Evolutionary conservation across 2,329 filamentous ascomycete genomes (phyloP).

Genomic region (Coniochaeta ligniaria): DNA sequence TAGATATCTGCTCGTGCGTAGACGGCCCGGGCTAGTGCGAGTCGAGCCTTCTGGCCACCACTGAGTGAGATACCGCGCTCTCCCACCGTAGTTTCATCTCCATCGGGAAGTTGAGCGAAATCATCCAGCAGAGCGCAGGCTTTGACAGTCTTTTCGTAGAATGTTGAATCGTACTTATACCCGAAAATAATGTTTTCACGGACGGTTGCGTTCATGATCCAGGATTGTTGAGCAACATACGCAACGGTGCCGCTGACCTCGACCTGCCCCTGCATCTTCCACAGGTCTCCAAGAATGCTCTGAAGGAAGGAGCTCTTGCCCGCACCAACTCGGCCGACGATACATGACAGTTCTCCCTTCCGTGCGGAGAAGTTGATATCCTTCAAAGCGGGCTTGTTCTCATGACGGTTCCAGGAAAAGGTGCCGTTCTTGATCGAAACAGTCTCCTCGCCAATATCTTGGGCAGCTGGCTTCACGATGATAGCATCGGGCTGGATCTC

Average conservation of each 20-base stretch:
- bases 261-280: conserved; percentile 80
- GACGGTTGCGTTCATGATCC: conserved; percentile 97
- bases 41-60: conserved; percentile 89
- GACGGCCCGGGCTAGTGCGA: conserved; percentile 87
- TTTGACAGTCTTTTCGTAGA: conserved; percentile 88
- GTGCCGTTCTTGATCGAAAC: conserved; percentile 76
- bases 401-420: conserved; percentile 91
- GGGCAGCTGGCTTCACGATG: conserved; percentile 57
- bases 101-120: conserved; percentile 86
- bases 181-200: conserved; percentile 97
- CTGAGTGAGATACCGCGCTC: conserved; percentile 95
- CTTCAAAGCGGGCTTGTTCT: conserved; percentile 62
- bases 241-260: conserved; percentile 75
- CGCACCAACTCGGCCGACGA: conserved; percentile 89
- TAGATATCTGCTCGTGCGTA: conserved; percentile 97
- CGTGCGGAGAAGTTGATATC: conserved; percentile 83
- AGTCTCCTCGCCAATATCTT: conserved; percentile 76
- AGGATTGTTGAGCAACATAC: conserved; percentile 87
- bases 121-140: conserved; percentile 89
- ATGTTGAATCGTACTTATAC: conserved; percentile 84
- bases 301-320: conserved; percentile 93
- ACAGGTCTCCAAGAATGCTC: conserved; percentile 82
- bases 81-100: conserved; percentile 92
- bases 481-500: conserved; percentile 87
- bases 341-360: conserved; percentile 88